Evolutionary conservation across 2,329 filamentous ascomycete species (phyloP).

Genomic region (Talaromyces albobiverticillius): DNA sequence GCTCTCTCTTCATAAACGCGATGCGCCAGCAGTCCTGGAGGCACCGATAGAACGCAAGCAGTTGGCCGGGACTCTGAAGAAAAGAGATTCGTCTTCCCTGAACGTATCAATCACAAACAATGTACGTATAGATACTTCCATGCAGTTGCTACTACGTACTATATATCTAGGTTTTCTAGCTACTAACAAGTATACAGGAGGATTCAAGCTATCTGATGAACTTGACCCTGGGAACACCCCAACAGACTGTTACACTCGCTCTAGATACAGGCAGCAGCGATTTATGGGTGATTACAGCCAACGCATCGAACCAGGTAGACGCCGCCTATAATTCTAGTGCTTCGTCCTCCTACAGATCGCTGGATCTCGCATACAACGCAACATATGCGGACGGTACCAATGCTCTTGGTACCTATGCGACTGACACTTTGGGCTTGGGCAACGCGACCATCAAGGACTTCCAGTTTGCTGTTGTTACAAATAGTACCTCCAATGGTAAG

Average conservation of each 20-base stretch:
- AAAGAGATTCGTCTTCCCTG: constrained; percentile 1
- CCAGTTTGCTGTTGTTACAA: constrained; percentile 10
- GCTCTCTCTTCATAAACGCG: constrained; percentile 5
- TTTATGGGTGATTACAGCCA: constrained; percentile 65
- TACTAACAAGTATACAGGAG: not conserved
- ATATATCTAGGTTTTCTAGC: not conserved
- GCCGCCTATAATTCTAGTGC: constrained; percentile 57
- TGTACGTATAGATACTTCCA: not conserved
- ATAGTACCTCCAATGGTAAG: constrained; percentile 16
- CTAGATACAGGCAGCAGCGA: constrained; percentile 69
- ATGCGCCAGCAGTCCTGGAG: constrained; percentile 2
- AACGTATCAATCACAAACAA: not conserved
- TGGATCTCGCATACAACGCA: constrained; percentile 75
- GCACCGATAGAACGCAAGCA: not conserved
- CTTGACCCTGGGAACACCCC: constrained; percentile 60
- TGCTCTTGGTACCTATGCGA: constrained; percentile 72
- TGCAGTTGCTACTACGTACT: no score
- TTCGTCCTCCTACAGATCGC: constrained; percentile 56
- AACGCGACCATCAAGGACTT: constrained; percentile 17
- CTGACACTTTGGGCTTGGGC: constrained; percentile 55
- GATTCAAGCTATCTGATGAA: constrained; percentile 56
- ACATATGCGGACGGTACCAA: constrained; percentile 76
- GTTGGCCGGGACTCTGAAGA: not conserved
- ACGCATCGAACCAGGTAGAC: constrained; percentile 62
- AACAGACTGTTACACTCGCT: constrained; percentile 57